Evolutionary conservation across 2,329 filamentous ascomycete genomes (phyloP).

Genomic region (Fusarium longipes): DNA sequence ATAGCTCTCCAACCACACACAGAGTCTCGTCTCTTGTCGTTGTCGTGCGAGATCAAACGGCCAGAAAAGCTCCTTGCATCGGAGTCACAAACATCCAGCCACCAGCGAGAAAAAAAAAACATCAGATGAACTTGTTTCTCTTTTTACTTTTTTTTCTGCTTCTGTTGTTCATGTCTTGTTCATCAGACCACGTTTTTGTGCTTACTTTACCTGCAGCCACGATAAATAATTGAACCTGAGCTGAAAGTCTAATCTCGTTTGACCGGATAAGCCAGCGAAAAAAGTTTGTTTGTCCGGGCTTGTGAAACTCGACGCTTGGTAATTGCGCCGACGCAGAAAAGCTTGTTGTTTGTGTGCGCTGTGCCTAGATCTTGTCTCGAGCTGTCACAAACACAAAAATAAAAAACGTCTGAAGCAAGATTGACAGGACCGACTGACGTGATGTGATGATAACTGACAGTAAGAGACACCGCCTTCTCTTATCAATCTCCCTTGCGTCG

Average conservation of each 20-base stretch:
- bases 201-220: background rate
- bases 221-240: background rate
- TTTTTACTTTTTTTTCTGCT: background rate
- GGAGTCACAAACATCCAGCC: background rate
- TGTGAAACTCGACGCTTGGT: background rate
- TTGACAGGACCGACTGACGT: background rate
- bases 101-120: background rate
- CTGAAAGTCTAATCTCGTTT: background rate
- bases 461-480: background rate
- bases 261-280: background rate
- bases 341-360: background rate
- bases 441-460: background rate
- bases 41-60: slow-evolving; percentile 1
- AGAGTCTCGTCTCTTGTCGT: background rate
- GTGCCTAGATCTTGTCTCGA: background rate
- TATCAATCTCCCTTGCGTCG: slow-evolving; percentile 13
- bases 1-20: background rate
- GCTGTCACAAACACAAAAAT: background rate
- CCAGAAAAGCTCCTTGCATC: slow-evolving; percentile 30
- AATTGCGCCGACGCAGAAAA: background rate
- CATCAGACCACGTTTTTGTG: background rate
- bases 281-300: background rate
- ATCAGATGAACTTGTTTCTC: background rate
- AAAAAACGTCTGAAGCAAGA: background rate
- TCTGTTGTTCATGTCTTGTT: background rate